Conservation (phyloP, 768 basidiomycete species). For the Trametes punicea region DNA sequence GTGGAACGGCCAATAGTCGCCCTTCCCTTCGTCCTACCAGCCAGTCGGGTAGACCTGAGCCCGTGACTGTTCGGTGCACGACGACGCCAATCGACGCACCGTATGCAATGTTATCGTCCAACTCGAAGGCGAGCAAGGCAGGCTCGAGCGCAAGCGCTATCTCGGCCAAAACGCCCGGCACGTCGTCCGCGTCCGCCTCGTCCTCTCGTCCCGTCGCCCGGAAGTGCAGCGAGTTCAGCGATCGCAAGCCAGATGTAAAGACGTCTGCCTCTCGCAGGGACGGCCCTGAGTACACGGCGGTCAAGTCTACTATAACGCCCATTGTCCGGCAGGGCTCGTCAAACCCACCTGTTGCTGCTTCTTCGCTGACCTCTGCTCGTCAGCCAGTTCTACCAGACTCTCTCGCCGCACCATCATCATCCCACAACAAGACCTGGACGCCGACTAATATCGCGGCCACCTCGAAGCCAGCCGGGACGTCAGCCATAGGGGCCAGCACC, state of each 20-base stretch:
- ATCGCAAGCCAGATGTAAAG: background rate
- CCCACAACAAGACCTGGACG: too few species aligned
- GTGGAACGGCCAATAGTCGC: background rate
- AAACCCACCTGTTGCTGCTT: background rate
- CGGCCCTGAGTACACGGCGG: background rate
- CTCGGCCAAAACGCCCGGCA: background rate
- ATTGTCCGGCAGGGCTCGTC: background rate
- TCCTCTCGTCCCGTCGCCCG: background rate
- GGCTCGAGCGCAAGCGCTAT: background rate
- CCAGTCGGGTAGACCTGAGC: background rate
- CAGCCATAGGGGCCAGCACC: background rate
- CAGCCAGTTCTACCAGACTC: background rate
- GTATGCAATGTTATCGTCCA: background rate
- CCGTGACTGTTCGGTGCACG: background rate
- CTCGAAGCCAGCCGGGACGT: background rate
- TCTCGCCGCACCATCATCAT: too few species aligned
- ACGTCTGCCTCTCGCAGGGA: background rate
- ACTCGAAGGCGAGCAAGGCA: background rate
- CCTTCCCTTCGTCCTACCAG: background rate
- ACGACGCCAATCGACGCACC: constrained; percentile 3
- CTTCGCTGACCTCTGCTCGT: background rate
- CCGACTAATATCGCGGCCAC: background rate
- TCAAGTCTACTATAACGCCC: constrained; percentile 1
- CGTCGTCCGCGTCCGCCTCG: background rate
- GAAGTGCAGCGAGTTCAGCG: background rate